A percentile compares a stretch with the other conserved stretches of the same genome.
These are phyloP conservation scores for Plasmodium malariae DNA, from an alignment of 169 alveolate genomes.

Conservation along the genomic window DNA sequence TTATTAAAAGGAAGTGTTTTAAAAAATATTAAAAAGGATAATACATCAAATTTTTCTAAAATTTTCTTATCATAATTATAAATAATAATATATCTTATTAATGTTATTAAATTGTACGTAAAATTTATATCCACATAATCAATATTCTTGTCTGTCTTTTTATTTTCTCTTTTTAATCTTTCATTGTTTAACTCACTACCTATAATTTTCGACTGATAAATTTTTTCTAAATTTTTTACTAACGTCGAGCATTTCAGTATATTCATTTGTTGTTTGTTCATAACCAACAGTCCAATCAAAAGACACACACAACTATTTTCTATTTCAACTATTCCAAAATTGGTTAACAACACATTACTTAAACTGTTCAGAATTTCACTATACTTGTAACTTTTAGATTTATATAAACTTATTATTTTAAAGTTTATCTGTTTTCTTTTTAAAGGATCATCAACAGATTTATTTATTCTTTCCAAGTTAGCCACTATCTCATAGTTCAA, in stretches of 20 bases:
- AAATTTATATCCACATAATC: constrained; percentile 27
- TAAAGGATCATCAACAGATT: constrained; percentile 1
- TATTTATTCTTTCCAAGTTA: constrained; percentile 5
- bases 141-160: not conserved
- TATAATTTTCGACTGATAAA: constrained; percentile 47
- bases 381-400: not conserved
- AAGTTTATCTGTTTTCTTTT: constrained; percentile 16
- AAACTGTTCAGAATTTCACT: constrained; percentile 22
- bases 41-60: constrained; percentile 37
- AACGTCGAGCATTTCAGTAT: constrained; percentile 9
- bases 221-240: constrained; percentile 27
- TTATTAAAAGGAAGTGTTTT: constrained; percentile 46
- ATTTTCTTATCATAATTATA: constrained; percentile 53
- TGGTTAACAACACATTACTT: constrained; percentile 19
- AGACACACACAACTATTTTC: constrained; percentile 76
- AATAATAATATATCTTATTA: constrained; percentile 42
- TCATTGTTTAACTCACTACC: constrained; percentile 32
- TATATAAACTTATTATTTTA: not conserved
- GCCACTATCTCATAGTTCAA: constrained; percentile 5
- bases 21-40: constrained; percentile 43
- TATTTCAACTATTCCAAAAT: constrained; percentile 48
- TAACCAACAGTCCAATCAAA: constrained; percentile 47
- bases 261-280: constrained; percentile 28
- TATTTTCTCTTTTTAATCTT: constrained; percentile 12
- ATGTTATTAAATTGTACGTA: constrained; percentile 38